These are phyloP conservation scores for Aspergillus ochraceoroseus DNA, from an alignment of 2,329 filamentous ascomycete genomes.

Conservation along the genomic window DNA sequence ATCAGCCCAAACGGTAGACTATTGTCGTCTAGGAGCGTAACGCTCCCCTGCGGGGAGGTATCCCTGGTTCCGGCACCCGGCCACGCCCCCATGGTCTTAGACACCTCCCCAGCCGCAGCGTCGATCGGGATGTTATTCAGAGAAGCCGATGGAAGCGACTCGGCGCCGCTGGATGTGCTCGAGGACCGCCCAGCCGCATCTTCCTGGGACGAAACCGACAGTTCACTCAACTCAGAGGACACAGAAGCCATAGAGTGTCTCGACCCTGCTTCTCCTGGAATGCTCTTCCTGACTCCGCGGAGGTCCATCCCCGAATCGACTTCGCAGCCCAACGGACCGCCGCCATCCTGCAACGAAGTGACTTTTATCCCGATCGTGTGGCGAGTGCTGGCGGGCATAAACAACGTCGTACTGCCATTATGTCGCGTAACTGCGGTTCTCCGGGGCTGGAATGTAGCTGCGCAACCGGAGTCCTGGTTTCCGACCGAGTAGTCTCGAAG, in stretches of 20 bases:
- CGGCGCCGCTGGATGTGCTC: conserved; percentile 23
- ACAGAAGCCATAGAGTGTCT: conserved; percentile 35
- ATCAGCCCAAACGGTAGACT: conserved; percentile 59
- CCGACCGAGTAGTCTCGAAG: conserved; percentile 62
- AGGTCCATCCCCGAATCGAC: conserved; percentile 31
- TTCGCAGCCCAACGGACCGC: conserved; percentile 26
- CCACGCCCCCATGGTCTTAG: conserved; percentile 33
- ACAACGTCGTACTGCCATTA: conserved; percentile 59
- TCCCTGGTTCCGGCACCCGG: conserved; percentile 34
- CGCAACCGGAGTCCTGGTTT: conserved; percentile 55
- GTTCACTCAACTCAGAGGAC: conserved; percentile 33
- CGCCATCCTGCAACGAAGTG: conserved; percentile 49
- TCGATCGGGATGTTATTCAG: conserved; percentile 28
- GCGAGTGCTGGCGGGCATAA: conserved; percentile 62
- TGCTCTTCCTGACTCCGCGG: conserved; percentile 2
- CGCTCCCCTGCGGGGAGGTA: conserved; percentile 52
- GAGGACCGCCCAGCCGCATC: conserved; percentile 16
- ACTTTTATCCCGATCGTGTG: conserved; percentile 61
- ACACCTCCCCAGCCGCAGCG: conserved; percentile 26
- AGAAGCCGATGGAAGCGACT: conserved; percentile 29
- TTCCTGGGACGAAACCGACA: conserved; percentile 35
- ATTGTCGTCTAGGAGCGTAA: conserved; percentile 55
- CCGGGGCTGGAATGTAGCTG: conserved; percentile 57
- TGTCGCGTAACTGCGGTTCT: conserved; percentile 57
- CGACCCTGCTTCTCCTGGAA: conserved; percentile 11